phyloP scores from a whole-genome alignment of 306 rosid species.

The Castanea crenata region DNA sequence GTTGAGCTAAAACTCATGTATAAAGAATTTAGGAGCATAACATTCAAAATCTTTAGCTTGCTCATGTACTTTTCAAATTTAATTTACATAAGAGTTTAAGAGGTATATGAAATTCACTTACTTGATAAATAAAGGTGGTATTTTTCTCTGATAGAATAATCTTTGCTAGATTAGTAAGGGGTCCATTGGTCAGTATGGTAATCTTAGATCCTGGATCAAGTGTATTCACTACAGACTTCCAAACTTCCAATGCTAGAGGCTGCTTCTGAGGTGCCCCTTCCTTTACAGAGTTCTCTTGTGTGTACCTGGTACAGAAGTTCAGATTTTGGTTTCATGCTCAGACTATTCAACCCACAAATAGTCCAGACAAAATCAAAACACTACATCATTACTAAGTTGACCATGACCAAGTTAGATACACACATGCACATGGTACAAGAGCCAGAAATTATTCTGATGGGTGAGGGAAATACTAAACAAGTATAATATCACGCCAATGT shows the following conservation, averaged over 20 bases:
- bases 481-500: too few relatives aligned
- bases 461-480: too few relatives aligned
- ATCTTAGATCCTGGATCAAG: constrained; percentile 58
- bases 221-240: constrained; percentile 58
- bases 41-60: not conserved
- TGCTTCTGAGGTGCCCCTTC: constrained; percentile 72
- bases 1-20: not conserved
- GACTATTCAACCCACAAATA: not conserved
- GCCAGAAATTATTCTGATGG: too few relatives aligned
- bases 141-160: constrained; percentile 40
- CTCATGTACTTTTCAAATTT: not conserved
- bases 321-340: not conserved
- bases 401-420: too few relatives aligned
- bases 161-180: constrained; percentile 85
- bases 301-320: constrained; percentile 50
- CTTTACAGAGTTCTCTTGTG: constrained; percentile 57
- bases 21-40: not conserved
- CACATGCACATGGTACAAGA: too few relatives aligned
- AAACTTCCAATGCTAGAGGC: constrained; percentile 67
- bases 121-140: constrained; percentile 58
- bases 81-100: not conserved
- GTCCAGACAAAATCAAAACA: not conserved
- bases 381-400: too few relatives aligned
- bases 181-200: constrained; percentile 85
- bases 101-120: constrained; percentile 14